A percentile compares a stretch with the other conserved stretches of the same genome.
phyloP scores from a whole-genome alignment of 164 flowering plant species.

The Chloranthus sessilifolius region DNA sequence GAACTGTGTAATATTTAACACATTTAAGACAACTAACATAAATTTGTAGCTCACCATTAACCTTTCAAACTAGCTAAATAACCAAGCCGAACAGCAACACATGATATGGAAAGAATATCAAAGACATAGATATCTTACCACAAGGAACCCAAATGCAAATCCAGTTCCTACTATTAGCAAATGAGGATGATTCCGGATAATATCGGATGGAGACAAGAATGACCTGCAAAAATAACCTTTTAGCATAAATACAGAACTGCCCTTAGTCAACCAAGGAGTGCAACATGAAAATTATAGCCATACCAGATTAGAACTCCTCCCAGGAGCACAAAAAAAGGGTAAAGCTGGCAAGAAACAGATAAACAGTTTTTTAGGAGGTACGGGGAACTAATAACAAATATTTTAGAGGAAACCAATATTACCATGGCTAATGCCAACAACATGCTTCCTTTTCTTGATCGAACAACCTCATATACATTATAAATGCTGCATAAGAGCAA shows the following conservation, averaged over 20 bases:
- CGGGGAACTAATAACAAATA: neutral
- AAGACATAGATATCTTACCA: conserved; percentile 49
- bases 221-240: conserved; percentile 50
- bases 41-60: neutral
- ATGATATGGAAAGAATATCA: neutral
- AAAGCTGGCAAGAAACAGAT: conserved; percentile 54
- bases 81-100: neutral
- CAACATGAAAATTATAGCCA: conserved; percentile 1
- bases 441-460: conserved; percentile 88
- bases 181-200: conserved; percentile 72
- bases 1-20: too few species aligned
- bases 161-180: conserved; percentile 85
- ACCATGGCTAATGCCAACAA: conserved; percentile 87
- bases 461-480: conserved; percentile 80
- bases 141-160: conserved; percentile 92
- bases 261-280: too few species aligned
- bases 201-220: conserved; percentile 75
- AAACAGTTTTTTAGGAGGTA: neutral
- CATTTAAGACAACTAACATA: neutral
- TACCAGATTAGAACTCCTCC: conserved; percentile 84
- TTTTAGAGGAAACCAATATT: conserved; percentile 9
- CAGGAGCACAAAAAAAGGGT: conserved; percentile 68
- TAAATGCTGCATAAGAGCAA: conserved; percentile 41
- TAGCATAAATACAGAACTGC: neutral
- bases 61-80: too few species aligned